phyloP scores from a whole-genome alignment of 225 moss, liverwort and hornwort genomes.

The Sphagnum tenellum region DNA sequence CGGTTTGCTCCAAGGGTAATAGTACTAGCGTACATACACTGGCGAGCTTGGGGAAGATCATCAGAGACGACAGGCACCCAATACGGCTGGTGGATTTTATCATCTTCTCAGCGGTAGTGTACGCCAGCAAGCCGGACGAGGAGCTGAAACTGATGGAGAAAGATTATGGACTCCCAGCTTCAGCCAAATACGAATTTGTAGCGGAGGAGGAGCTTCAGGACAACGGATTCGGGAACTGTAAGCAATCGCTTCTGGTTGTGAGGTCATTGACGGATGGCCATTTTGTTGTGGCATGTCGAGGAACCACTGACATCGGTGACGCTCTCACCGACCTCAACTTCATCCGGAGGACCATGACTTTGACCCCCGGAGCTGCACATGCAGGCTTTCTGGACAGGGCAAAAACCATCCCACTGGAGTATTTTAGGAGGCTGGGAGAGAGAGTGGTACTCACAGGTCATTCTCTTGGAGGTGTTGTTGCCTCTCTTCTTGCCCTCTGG shows the following conservation, averaged over 20 bases:
- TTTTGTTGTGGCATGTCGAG: slow-evolving; percentile 82
- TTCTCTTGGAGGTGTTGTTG: slow-evolving; percentile 89
- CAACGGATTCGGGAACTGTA: slow-evolving; percentile 60
- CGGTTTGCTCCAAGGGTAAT: too few relatives aligned
- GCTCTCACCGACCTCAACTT: slow-evolving; percentile 76
- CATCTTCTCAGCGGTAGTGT: slow-evolving; percentile 79
- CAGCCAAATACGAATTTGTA: slow-evolving; percentile 76
- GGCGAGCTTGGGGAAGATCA: slow-evolving; percentile 85
- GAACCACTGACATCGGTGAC: slow-evolving; percentile 72
- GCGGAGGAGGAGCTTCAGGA: slow-evolving; percentile 60
- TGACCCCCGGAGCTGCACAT: slow-evolving; percentile 75
- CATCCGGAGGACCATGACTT: slow-evolving; percentile 84
- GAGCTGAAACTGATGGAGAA: slow-evolving; percentile 77
- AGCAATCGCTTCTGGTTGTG: slow-evolving; percentile 70
- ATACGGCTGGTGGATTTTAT: slow-evolving; percentile 85
- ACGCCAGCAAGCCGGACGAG: slow-evolving; percentile 55
- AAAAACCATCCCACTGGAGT: slow-evolving; percentile 78
- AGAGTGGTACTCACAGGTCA: slow-evolving; percentile 77
- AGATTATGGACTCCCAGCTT: slow-evolving; percentile 72
- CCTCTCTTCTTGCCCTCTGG: slow-evolving; percentile 71
- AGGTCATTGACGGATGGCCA: slow-evolving; percentile 63
- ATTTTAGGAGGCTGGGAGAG: slow-evolving; percentile 79
- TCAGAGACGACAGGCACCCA: slow-evolving; percentile 86
- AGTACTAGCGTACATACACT: too few relatives aligned
- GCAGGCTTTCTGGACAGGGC: slow-evolving; percentile 85